These are phyloP conservation scores for Mallotus nudiflorus DNA, from an alignment of 345 rosid genomes.

Conservation along the genomic window DNA sequence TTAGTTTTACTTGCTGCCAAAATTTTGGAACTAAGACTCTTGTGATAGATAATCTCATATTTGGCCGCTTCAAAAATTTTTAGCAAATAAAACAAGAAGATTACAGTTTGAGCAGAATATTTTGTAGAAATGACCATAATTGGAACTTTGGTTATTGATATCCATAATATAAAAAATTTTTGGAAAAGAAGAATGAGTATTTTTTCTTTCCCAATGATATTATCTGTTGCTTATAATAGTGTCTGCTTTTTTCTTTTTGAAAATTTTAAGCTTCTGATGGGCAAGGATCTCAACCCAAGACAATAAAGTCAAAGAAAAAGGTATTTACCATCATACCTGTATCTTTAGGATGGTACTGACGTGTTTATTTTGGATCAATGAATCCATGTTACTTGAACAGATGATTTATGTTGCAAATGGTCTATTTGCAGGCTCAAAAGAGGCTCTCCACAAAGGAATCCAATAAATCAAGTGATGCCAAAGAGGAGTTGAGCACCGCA, in stretches of 20 bases:
- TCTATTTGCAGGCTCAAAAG: conserved; percentile 52
- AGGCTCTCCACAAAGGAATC: conserved; percentile 41
- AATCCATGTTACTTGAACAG: background rate
- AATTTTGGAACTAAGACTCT: background rate
- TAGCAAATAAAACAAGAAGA: background rate
- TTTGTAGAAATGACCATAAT: background rate
- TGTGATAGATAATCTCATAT: background rate
- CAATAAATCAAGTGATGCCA: conserved; percentile 34
- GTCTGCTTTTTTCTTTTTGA: conserved; percentile 1
- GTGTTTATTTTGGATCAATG: conserved; percentile 5
- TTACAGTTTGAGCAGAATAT: background rate
- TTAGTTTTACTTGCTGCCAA: background rate
- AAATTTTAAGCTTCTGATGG: conserved; percentile 52
- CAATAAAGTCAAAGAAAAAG: conserved; percentile 56
- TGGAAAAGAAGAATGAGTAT: background rate
- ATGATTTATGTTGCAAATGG: conserved; percentile 21
- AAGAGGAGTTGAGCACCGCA: conserved; percentile 35
- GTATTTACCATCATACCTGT: conserved; percentile 37
- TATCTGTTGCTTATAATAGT: conserved; percentile 11
- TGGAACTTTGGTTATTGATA: no score
- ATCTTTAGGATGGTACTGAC: conserved; percentile 9
- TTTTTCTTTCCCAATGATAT: background rate
- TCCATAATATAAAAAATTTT: background rate
- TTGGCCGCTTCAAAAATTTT: background rate
- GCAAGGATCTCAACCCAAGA: conserved; percentile 73